These are phyloP conservation scores for Cyclotella distinguenda DNA, from an alignment of 108 stramenopile species.

Conservation along the genomic window DNA sequence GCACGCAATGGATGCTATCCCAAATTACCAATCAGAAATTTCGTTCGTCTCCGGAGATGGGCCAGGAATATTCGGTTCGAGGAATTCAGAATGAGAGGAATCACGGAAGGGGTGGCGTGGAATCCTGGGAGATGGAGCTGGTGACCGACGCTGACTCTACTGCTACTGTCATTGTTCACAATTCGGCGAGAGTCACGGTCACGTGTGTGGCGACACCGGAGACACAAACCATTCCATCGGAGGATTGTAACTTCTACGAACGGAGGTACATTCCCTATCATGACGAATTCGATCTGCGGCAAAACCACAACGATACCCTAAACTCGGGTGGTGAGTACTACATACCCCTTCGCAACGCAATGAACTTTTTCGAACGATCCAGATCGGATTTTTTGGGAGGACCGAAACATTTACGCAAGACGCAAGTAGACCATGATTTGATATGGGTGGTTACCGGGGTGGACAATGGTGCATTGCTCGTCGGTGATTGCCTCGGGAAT, in stretches of 20 bases:
- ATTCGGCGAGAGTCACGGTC: constrained; percentile 45
- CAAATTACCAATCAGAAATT: constrained; percentile 61
- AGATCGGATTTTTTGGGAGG: constrained; percentile 64
- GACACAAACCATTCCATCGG: not conserved
- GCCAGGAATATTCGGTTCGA: constrained; percentile 53
- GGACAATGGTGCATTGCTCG: constrained; percentile 39
- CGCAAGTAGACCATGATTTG: constrained; percentile 55
- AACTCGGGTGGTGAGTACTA: not conserved
- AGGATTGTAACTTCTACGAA: constrained; percentile 11
- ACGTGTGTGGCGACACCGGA: constrained; percentile 3
- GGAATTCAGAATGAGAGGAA: constrained; percentile 37
- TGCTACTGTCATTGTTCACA: constrained; percentile 36
- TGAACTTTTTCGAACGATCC: constrained; percentile 72
- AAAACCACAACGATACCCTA: not conserved
- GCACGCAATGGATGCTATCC: constrained; percentile 51
- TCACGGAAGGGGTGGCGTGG: not conserved
- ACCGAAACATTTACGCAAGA: constrained; percentile 49
- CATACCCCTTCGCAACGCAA: constrained; percentile 59
- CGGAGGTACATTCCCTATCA: constrained; percentile 43
- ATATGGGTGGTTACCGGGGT: constrained; percentile 62
- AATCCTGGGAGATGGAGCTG: constrained; percentile 65
- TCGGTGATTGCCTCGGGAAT: constrained; percentile 2
- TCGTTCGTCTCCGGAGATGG: constrained; percentile 54
- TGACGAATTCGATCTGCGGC: constrained; percentile 66
- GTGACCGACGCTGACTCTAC: constrained; percentile 19